Conservation (phyloP, 2,329 filamentous ascomycete species). For the Boeremia lycopersici region DNA sequence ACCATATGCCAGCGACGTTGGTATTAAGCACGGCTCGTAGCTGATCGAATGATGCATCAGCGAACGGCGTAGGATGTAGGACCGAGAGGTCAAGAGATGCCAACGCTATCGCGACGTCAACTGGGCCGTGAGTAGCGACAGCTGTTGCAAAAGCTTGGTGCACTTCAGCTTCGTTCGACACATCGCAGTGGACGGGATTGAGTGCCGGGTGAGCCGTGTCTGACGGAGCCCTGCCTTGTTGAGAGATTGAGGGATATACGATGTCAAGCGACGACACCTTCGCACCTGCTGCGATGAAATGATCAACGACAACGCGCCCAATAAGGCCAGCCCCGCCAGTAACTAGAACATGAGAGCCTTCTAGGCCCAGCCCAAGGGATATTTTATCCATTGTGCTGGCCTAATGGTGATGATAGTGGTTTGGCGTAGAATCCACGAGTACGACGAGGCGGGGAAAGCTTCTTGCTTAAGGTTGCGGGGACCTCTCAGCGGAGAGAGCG, state of each 20-base stretch:
- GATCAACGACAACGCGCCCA: constrained; percentile 46
- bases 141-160: constrained; percentile 45
- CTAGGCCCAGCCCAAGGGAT: constrained; percentile 44
- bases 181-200: constrained; percentile 40
- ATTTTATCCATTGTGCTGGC: constrained; percentile 7
- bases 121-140: constrained; percentile 41
- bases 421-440: neutral
- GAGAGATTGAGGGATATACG: constrained; percentile 11
- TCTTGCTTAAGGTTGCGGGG: constrained; percentile 8
- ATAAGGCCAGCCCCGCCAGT: constrained; percentile 53
- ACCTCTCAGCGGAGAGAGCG: neutral
- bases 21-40: constrained; percentile 51
- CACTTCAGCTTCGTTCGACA: constrained; percentile 43
- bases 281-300: constrained; percentile 52
- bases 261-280: constrained; percentile 50
- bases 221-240: constrained; percentile 1
- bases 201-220: constrained; percentile 2
- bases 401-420: neutral
- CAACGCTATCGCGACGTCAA: constrained; percentile 52
- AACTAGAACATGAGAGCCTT: constrained; percentile 48
- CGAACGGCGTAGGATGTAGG: constrained; percentile 46
- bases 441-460: constrained; percentile 7
- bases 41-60: constrained; percentile 49
- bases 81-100: constrained; percentile 54
- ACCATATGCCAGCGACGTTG: constrained; percentile 48